Conservation (phyloP, 345 rosid species). For the thale cress (Arabidopsis thaliana) region TAIR10.1 NC_003076.8:19667001-19667500, state of each 20-base stretch:
- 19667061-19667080: background rate
- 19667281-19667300: slow-evolving; percentile 50
- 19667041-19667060: background rate
- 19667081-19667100: background rate
- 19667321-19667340: slow-evolving; percentile 42
- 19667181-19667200: background rate
- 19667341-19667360: slow-evolving; percentile 40
- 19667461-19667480: no score
- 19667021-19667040: no score
- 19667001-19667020: no score
- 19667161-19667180: background rate
- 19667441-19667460: background rate
- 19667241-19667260: background rate
- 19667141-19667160: background rate
- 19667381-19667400: slow-evolving; percentile 49
- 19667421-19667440: background rate
- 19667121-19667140: background rate
- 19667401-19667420: background rate
- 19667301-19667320: slow-evolving; percentile 62
- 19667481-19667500: background rate
- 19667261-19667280: background rate
- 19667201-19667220: background rate
- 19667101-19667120: background rate
- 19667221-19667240: background rate
- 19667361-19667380: slow-evolving; percentile 81